Evolutionary conservation across 352 stramenopile species (phyloP).

Genomic region (Blastocystis hominis): DNA sequence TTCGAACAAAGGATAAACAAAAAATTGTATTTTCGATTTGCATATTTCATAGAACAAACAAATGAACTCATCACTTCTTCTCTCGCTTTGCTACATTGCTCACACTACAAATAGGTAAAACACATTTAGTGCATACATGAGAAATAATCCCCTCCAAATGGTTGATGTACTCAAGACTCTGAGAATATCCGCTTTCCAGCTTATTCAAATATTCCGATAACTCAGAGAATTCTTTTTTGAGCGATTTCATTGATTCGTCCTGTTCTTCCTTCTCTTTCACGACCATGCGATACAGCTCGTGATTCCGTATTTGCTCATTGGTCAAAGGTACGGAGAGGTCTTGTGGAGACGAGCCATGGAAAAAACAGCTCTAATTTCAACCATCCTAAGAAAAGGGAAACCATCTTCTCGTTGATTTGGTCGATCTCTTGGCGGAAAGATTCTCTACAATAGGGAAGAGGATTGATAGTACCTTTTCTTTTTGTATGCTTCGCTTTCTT

Average conservation of each 20-base stretch:
- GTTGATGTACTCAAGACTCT: constrained; percentile 12
- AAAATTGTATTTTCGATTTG: neutral
- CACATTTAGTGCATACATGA: neutral
- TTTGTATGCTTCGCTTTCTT: neutral
- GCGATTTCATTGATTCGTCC: neutral
- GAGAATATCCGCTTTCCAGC: neutral
- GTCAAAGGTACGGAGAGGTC: neutral
- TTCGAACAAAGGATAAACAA: neutral
- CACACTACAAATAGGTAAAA: neutral
- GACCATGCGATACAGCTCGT: neutral
- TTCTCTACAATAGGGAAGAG: neutral
- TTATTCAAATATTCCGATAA: constrained; percentile 13
- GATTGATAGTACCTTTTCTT: neutral
- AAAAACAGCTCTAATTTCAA: neutral
- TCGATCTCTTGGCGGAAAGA: neutral
- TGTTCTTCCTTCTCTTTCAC: neutral
- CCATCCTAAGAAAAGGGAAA: neutral
- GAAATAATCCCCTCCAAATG: constrained; percentile 24
- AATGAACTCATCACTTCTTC: neutral
- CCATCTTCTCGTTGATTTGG: neutral
- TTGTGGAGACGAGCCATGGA: neutral
- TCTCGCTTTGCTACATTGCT: neutral
- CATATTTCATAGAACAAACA: neutral
- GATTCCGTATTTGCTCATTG: neutral
- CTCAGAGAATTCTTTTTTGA: neutral